phyloP scores from a whole-genome alignment of 345 rosid species.

The Barbarea vulgaris region DNA sequence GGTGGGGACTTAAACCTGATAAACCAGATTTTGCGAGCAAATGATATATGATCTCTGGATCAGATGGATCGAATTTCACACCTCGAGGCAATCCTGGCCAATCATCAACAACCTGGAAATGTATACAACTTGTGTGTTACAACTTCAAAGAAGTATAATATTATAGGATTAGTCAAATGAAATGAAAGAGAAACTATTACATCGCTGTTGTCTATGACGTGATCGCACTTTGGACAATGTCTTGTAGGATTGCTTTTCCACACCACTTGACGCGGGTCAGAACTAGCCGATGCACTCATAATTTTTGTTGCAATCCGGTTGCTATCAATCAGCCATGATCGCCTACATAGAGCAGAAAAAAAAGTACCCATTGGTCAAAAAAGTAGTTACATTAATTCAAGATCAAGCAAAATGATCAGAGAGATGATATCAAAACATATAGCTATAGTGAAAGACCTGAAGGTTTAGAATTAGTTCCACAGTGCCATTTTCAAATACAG shows the following conservation, averaged over 20 bases:
- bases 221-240: slow-evolving; percentile 80
- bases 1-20: slow-evolving; percentile 58
- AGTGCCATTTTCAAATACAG: background rate
- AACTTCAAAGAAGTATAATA: background rate
- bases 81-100: slow-evolving; percentile 98
- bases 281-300: slow-evolving; percentile 64
- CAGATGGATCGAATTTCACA: slow-evolving; percentile 95
- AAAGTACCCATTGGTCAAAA: background rate
- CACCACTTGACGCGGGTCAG: slow-evolving; percentile 51
- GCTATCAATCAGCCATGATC: slow-evolving; percentile 85
- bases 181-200: slow-evolving; percentile 45
- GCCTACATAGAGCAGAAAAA: slow-evolving; percentile 51
- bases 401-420: background rate
- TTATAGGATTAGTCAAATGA: background rate
- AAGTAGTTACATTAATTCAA: background rate
- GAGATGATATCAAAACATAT: slow-evolving; percentile 3
- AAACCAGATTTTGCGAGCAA: slow-evolving; percentile 67
- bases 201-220: slow-evolving; percentile 83
- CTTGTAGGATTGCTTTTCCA: slow-evolving; percentile 86
- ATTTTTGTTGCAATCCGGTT: slow-evolving; percentile 84
- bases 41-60: slow-evolving; percentile 91
- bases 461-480: slow-evolving; percentile 1
- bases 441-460: background rate
- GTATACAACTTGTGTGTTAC: background rate
- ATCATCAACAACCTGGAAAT: slow-evolving; percentile 62